phyloP scores from a whole-genome alignment of 331 rosid species.

The Pyrus hybrid region DNA sequence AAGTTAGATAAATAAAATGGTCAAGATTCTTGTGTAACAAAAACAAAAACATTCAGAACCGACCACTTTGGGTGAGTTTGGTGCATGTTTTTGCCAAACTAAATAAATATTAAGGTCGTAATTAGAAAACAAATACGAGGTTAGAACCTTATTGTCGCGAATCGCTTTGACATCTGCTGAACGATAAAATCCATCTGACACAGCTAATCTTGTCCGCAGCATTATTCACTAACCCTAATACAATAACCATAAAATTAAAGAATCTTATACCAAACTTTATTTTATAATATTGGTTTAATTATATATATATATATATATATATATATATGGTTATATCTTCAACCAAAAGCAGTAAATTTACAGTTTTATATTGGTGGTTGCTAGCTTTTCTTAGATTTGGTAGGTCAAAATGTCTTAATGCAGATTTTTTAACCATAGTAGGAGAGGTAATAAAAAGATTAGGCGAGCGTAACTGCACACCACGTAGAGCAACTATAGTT shows the following conservation, averaged over 20 bases:
- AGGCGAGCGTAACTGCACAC: too few species aligned
- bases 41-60: constrained; percentile 6
- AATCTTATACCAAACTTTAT: not conserved
- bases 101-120: not conserved
- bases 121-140: not conserved
- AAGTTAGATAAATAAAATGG: not conserved
- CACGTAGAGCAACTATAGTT: too few species aligned
- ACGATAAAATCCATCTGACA: constrained; percentile 14
- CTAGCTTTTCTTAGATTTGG: not conserved
- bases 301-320: too few species aligned
- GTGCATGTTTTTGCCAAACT: constrained; percentile 8
- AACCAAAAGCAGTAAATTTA: not conserved
- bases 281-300: not conserved
- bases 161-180: constrained; percentile 1
- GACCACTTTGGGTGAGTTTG: constrained; percentile 15
- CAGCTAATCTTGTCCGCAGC: constrained; percentile 15
- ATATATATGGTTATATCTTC: not conserved
- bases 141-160: not conserved
- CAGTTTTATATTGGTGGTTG: not conserved
- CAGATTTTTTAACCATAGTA: too few species aligned
- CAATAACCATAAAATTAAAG: too few species aligned
- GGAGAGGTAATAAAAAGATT: not conserved
- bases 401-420: not conserved
- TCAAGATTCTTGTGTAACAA: not conserved
- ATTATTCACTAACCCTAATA: not conserved